These are phyloP conservation scores for Peniophora sp. DNA, from an alignment of 1,284 basidiomycete genomes.

Conservation along the genomic window DNA sequence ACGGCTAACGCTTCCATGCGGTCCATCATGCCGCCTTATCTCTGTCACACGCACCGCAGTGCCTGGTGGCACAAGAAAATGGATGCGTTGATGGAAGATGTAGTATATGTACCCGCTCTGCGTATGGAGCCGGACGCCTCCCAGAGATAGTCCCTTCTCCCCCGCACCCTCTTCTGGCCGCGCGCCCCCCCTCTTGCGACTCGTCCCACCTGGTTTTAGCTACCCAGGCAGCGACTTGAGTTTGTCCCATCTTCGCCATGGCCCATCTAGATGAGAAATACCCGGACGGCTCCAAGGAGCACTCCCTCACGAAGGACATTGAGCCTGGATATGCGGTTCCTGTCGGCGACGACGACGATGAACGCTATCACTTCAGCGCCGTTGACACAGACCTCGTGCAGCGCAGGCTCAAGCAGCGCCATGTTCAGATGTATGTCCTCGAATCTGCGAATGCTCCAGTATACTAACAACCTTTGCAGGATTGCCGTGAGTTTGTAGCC, in stretches of 20 bases:
- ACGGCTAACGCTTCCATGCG: too few relatives aligned
- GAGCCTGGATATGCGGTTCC: conserved; percentile 18
- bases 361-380: conserved; percentile 34
- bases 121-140: too few relatives aligned
- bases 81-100: too few relatives aligned
- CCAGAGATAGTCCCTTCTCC: too few relatives aligned
- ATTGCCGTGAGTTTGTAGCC: conserved; percentile 39
- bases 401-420: conserved; percentile 57
- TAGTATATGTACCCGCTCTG: too few relatives aligned
- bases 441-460: neutral
- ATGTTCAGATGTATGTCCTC: conserved; percentile 58
- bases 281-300: conserved; percentile 5
- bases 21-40: too few relatives aligned
- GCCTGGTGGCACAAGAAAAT: too few relatives aligned
- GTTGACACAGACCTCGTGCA: conserved; percentile 56
- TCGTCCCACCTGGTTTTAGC: neutral
- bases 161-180: neutral
- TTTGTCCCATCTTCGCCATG: neutral
- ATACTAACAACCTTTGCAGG: conserved; percentile 24
- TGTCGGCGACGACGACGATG: conserved; percentile 13
- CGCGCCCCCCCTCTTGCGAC: neutral
- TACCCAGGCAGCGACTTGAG: neutral
- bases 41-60: too few relatives aligned
- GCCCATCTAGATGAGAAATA: conserved; percentile 13
- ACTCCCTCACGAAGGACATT: conserved; percentile 24